Percentiles rank a stretch among this genome's conserved stretches.
Conservation (phyloP, 108 stramenopile genomes). For the Thalassiosira profunda region DNA sequence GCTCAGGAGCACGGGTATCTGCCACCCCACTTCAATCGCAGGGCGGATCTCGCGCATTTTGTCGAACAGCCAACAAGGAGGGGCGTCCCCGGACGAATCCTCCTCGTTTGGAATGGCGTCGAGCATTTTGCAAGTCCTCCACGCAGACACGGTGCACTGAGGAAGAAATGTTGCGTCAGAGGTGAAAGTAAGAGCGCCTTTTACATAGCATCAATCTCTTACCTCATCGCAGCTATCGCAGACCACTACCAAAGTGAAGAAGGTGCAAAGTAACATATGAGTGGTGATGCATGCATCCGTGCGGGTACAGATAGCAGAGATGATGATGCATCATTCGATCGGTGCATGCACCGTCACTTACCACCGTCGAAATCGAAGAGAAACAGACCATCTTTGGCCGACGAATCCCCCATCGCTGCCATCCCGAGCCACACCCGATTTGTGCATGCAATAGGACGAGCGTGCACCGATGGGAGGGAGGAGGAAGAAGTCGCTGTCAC, state of each 20-base stretch:
- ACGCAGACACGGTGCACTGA: conserved; percentile 41
- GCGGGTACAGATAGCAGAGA: too few species aligned
- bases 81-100: background rate
- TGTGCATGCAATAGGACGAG: too few species aligned
- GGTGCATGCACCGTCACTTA: background rate
- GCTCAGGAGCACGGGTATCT: conserved; percentile 40
- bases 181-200: background rate
- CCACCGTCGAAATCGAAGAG: conserved; percentile 39
- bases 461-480: too few species aligned
- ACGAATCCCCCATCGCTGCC: background rate
- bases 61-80: conserved; percentile 45
- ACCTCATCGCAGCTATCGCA: conserved; percentile 48
- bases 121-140: conserved; percentile 28
- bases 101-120: conserved; percentile 20
- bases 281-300: too few species aligned
- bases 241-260: conserved; percentile 11
- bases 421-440: too few species aligned
- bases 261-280: too few species aligned
- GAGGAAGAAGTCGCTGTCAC: too few species aligned
- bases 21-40: conserved; percentile 52
- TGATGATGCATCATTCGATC: background rate
- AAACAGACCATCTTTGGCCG: conserved; percentile 9
- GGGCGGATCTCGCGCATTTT: conserved; percentile 49
- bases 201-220: background rate
- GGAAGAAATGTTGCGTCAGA: background rate